Base-by-base conservation (phyloP, 352 stramenopile genomes). In the Globisporangium nunn region DNA sequence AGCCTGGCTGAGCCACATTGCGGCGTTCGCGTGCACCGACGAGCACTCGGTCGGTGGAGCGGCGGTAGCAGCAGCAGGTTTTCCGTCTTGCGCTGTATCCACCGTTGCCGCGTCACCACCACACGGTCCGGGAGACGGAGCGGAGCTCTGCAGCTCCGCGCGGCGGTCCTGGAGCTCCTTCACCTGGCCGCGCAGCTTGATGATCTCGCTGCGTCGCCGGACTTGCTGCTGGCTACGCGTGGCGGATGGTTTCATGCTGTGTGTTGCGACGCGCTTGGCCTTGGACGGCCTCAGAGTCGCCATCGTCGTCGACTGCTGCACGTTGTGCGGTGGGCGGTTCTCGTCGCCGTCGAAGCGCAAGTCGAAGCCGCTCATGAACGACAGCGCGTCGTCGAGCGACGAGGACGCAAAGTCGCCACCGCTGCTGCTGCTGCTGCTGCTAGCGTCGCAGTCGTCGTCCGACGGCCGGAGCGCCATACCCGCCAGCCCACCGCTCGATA, bases 1-100 rank as follows among this genome's bases (percentile, higher is more conserved):
- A 18, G 75, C 75, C 8, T 82, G 53, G 35, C 62, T 61, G 37
- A 81, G 60, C 75, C 75, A 85, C 17, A 77, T 68, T 0, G 68
- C 70, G 5, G 45, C 54, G 35, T 41, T 50, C 17, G 45, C 50
- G 39, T 53, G 54, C 18, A 50, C 8, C 14, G 45, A 18, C 10
- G 23, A 28, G 28, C 10, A 0, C 12, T 37, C 33, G 31, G 33
- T 17, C 37, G 11, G 3, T 12, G 12, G 14, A 35, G 8, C 23
- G 6, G 33, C 5, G 10, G 33, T 2, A 15, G 6, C n/a, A 12
- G 11, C 8, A 4, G 8, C 39, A n/a, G 39, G 14, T 14, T 18
- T 44, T 18, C 39, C 39, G 39, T 12, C 39, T 11, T 44, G 39
- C 14, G 12, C 39, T 17, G 39, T 23, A 23, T 23, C 23, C 23